Percentiles rank a stretch among this genome's conserved stretches.
phyloP scores from a whole-genome alignment of 176 grass and related monocot species.

The Tuctoria greenei region DNA sequence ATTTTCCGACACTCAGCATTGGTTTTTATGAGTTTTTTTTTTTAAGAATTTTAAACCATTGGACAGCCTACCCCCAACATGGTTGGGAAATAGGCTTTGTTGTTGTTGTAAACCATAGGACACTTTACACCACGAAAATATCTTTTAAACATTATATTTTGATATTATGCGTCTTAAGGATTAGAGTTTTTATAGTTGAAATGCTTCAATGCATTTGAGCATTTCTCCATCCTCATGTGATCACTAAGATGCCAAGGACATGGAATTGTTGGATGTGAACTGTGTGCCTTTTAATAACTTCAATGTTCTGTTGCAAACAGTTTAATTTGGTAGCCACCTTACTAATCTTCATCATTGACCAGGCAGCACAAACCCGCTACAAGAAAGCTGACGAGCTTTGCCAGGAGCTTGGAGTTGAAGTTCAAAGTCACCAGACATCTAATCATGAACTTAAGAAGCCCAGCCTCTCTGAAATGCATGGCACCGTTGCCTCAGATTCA shows the following conservation, averaged over 20 bases:
- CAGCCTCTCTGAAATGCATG: constrained; percentile 32
- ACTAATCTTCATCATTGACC: constrained; percentile 33
- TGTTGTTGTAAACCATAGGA: neutral
- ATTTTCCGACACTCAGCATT: constrained; percentile 27
- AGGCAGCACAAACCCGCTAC: constrained; percentile 64
- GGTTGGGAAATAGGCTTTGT: no score
- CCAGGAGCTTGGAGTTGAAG: constrained; percentile 39
- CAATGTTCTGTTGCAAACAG: neutral
- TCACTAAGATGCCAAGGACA: constrained; percentile 2
- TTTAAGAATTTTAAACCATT: neutral
- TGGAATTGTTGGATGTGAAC: neutral
- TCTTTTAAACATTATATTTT: neutral
- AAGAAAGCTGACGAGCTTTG: constrained; percentile 61
- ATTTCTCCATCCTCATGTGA: constrained; percentile 8
- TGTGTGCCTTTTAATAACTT: neutral
- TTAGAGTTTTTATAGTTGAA: constrained; percentile 13
- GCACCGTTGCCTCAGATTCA: constrained; percentile 31
- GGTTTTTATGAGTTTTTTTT: neutral
- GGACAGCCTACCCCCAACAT: no score
- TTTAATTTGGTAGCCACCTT: neutral
- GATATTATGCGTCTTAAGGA: constrained; percentile 19
- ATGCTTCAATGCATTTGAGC: constrained; percentile 14
- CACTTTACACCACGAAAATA: neutral
- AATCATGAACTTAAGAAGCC: constrained; percentile 30
- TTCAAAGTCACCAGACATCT: constrained; percentile 32